phyloP scores from a whole-genome alignment of 1,284 basidiomycete genomes.

The Leucoagaricus sp. region DNA sequence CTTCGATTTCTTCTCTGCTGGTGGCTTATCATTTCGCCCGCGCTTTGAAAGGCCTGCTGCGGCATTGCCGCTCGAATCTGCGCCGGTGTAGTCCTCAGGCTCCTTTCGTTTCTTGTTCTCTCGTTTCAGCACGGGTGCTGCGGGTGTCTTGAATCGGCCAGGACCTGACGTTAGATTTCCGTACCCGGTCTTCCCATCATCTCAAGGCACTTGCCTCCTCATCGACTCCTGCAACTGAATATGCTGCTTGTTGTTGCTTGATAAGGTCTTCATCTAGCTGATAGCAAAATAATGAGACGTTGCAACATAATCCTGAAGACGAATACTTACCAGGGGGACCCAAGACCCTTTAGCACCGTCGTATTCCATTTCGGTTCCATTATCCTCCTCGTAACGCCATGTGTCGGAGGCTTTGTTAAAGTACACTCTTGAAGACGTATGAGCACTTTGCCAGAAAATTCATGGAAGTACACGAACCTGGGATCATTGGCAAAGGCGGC shows the following conservation, averaged over 20 bases:
- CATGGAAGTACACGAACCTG: slow-evolving; percentile 37
- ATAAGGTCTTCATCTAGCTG: slow-evolving; percentile 82
- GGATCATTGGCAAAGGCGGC: slow-evolving; percentile 76
- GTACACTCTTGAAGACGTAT: slow-evolving; percentile 52
- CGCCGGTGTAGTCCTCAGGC: slow-evolving; percentile 66
- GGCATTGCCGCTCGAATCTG: slow-evolving; percentile 29
- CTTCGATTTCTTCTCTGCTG: slow-evolving; percentile 64
- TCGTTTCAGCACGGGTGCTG: slow-evolving; percentile 78
- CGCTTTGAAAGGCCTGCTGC: slow-evolving; percentile 55
- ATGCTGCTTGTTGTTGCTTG: slow-evolving; percentile 89
- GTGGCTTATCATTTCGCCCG: slow-evolving; percentile 52
- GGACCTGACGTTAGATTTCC: slow-evolving; percentile 15
- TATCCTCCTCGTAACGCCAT: slow-evolving; percentile 90
- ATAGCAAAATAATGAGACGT: slow-evolving; percentile 16
- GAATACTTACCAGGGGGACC: slow-evolving; percentile 74
- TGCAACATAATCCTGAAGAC: slow-evolving; percentile 1
- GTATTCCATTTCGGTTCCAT: slow-evolving; percentile 90
- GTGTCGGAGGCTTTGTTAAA: slow-evolving; percentile 76
- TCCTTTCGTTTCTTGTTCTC: slow-evolving; percentile 84
- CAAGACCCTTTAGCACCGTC: slow-evolving; percentile 73
- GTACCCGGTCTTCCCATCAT: slow-evolving; percentile 12
- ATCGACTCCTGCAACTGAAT: slow-evolving; percentile 87
- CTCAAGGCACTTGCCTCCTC: slow-evolving; percentile 68
- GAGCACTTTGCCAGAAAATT: neutral
- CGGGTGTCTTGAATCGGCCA: slow-evolving; percentile 63